phyloP scores from a whole-genome alignment of 345 rosid genomes.

The Salix viminalis region DNA sequence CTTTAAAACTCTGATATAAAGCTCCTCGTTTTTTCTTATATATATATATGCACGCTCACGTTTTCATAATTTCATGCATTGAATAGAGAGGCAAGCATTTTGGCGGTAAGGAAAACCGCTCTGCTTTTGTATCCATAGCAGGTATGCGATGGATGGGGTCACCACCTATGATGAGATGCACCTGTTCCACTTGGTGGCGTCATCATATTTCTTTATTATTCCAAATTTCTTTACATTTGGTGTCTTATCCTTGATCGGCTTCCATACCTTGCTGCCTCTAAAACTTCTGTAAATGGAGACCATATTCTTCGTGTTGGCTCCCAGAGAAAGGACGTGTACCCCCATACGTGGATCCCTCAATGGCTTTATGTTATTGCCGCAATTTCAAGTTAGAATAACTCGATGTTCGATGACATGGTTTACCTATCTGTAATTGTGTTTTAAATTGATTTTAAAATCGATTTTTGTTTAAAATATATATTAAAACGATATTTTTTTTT shows the following conservation, averaged over 20 bases:
- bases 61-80: background rate
- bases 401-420: too few relatives aligned
- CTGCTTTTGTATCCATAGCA: background rate
- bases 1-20: background rate
- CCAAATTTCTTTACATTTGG: background rate
- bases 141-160: slow-evolving; percentile 13
- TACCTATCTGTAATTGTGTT: too few relatives aligned
- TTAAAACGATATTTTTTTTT: too few relatives aligned
- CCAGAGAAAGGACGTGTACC: too few relatives aligned
- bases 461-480: too few relatives aligned
- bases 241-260: background rate
- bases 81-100: background rate
- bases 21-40: background rate
- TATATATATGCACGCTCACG: background rate
- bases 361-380: too few relatives aligned
- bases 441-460: too few relatives aligned
- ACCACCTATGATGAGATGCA: slow-evolving; percentile 24
- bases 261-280: background rate
- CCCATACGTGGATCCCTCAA: too few relatives aligned
- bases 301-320: background rate
- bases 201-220: slow-evolving; percentile 20
- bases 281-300: background rate
- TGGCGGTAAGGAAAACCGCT: background rate
- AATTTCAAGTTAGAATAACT: too few relatives aligned
- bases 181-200: slow-evolving; percentile 12